Conservation (phyloP, 2,329 filamentous ascomycete species). For the Metarhizium rileyi region DNA sequence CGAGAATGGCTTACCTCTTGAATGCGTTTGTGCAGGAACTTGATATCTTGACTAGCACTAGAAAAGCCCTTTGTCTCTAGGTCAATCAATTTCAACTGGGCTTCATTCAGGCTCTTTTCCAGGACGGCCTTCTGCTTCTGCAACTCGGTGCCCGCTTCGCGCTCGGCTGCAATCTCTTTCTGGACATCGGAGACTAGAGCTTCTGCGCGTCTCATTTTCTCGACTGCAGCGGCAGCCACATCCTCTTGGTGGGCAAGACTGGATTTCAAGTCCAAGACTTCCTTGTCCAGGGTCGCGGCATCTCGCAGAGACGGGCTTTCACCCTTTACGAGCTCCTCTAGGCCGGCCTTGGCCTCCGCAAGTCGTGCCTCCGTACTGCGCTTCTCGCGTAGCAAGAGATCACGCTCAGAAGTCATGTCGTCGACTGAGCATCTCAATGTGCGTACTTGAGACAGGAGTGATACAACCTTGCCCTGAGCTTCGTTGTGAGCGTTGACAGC, state of each 20-base stretch:
- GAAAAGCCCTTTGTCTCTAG: conserved; percentile 96
- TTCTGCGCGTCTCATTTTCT: conserved; percentile 94
- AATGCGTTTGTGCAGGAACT: conserved; percentile 87
- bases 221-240: conserved; percentile 79
- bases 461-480: conserved; percentile 86
- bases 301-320: conserved; percentile 83
- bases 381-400: conserved; percentile 80
- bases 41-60: conserved; percentile 85
- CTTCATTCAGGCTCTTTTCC: conserved; percentile 84
- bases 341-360: conserved; percentile 74
- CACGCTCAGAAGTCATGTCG: conserved; percentile 75
- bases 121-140: conserved; percentile 84
- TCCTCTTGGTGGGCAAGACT: conserved; percentile 88
- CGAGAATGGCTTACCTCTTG: conserved; percentile 66
- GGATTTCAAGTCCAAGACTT: conserved; percentile 82
- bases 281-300: conserved; percentile 78
- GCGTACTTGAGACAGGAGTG: conserved; percentile 80
- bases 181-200: conserved; percentile 81
- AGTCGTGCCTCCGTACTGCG: conserved; percentile 76
- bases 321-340: conserved; percentile 79
- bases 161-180: conserved; percentile 80
- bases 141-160: conserved; percentile 70
- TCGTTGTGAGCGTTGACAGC: conserved; percentile 90
- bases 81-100: conserved; percentile 82
- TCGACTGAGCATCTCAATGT: conserved; percentile 75